Base-by-base conservation (phyloP, 2,329 filamentous ascomycete species). In the Colletotrichum agaves region DNA sequence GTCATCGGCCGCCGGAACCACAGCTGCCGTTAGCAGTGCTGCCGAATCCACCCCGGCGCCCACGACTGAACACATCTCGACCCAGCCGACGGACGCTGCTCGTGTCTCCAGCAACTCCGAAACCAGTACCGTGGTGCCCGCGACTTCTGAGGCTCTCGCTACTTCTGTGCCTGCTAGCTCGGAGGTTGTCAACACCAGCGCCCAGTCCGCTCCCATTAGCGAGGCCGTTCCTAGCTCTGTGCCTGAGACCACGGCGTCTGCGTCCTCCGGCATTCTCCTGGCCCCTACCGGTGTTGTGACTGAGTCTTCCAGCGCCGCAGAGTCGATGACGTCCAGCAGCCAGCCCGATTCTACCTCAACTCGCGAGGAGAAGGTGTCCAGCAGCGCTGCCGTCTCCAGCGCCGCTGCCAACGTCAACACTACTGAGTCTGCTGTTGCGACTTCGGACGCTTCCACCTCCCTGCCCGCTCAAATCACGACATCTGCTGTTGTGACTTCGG, bases 251-350 rank as follows among this genome's bases (percentile, higher is more conserved):
- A 61, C 58, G 15, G 61, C 49, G 4, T 59, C 50, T n/a, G 53
- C 56, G 19, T 59, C 58, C 43, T 63, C 74, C 3, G 68, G 69
- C 17, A 75, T 78, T 59, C 68, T 78, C 5, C 60, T 78, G 12
- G 77, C 73, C 11, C 75, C 76, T 19, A 78, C 74, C 7, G 77
- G 77, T 27, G 72, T 76, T 23, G 76, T 78, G 19, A 76, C 75
- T 5, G 69, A 71, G 55, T 53, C 64, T 4, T 65, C 70, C 10
- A 67, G 47, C 41, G 46, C 52, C 27, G 35, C 49, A 1, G 58
- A 47, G 41, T 27, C 47, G 12, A 46, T 46, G 19, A 39, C 35
- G 7, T 31, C 56, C 15, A 19, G 44, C n/a, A 33, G 19, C 52
- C 57, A 46, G 19, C 21, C 52, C n/a, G 37, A 62, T 41, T 46